Evolutionary conservation across 2,329 filamentous ascomycete genomes (phyloP), one percentile per base, ranked within the genome.

Genomic region (Alternaria rosae): DNA sequence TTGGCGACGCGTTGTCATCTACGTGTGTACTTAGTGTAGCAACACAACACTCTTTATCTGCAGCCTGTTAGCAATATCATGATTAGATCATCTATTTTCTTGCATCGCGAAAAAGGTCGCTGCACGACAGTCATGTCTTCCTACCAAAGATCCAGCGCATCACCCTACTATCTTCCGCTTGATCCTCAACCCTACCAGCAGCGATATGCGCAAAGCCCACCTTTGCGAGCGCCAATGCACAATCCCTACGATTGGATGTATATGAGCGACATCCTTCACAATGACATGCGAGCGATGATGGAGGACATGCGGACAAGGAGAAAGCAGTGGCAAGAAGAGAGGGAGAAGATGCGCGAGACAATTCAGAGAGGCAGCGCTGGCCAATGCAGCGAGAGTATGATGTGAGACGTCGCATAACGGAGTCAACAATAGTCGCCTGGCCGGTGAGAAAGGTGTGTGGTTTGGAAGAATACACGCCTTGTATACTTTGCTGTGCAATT

Each of bases 221-320:
- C 30, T 12, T 43, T 51, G 13, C 15, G 55, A 6, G 30, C 12
- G 5, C 13, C 28, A 1, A 23, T 9, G 9, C 23, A 45, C 7
- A 23, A 21, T 9, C 15, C 21, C 1, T 43, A 42, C 9, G 51
- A 62, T 21, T 64, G 59, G 62, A 26, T 55, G 25, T 59, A 45
- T n/a, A 44, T 62, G 42, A 45, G 20, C 28, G 42, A 50, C 10
- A 48, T 30, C 12, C 59, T 65, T 7, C 52, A 54, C 11, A 41
- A 59, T 13, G 52, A 62, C 9, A 62, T 62, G 13, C 32, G 52
- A 12, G 44, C 20, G 6, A 42, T 65, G 59, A 41, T 30, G 23
- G 41, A 59, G 9, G 59, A 65, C n/a, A 65, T 65, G 55, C 26
- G 42, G 28, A 41, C 28, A 13, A 65, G 32, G 11, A 59, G 55